phyloP scores from a whole-genome alignment of 2,329 filamentous ascomycete species.

The Venturia pyrina region DNA sequence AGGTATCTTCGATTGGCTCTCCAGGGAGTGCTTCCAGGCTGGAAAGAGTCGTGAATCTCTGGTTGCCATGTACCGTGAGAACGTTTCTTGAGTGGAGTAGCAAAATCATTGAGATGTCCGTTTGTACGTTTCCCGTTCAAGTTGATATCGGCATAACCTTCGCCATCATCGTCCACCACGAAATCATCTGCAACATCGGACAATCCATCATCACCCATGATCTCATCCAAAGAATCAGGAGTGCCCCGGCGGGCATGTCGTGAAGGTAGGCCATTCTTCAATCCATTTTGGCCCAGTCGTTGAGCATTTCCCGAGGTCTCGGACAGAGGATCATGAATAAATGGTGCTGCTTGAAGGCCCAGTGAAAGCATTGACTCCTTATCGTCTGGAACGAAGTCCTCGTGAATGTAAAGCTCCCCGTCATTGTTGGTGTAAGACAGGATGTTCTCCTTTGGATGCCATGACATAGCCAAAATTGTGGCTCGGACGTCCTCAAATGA shows the following conservation, averaged over 20 bases:
- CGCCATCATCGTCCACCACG: slow-evolving; percentile 89
- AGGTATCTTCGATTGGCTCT: slow-evolving; percentile 87
- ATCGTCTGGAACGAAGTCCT: slow-evolving; percentile 49
- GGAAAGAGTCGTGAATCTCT: slow-evolving; percentile 73
- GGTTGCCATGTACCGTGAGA: slow-evolving; percentile 41
- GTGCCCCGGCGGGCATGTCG: slow-evolving; percentile 48
- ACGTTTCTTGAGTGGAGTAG: slow-evolving; percentile 1
- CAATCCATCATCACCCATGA: slow-evolving; percentile 55
- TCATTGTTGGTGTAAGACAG: slow-evolving; percentile 87
- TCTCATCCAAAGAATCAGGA: slow-evolving; percentile 69
- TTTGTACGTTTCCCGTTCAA: slow-evolving; percentile 52
- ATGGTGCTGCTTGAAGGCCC: slow-evolving; percentile 64
- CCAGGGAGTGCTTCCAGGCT: slow-evolving; percentile 93
- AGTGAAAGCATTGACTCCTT: slow-evolving; percentile 40
- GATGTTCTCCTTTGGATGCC: slow-evolving; percentile 85
- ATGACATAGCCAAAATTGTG: slow-evolving; percentile 76
- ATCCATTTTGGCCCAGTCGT: slow-evolving; percentile 44
- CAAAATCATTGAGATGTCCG: slow-evolving; percentile 35
- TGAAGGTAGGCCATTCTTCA: slow-evolving; percentile 41
- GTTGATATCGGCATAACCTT: slow-evolving; percentile 64
- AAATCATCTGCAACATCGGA: slow-evolving; percentile 60
- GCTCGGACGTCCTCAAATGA: slow-evolving; percentile 59
- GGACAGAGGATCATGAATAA: slow-evolving; percentile 68
- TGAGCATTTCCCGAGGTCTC: slow-evolving; percentile 59
- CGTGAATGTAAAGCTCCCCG: slow-evolving; percentile 86